Conservation (phyloP, 2,329 filamentous ascomycete species). For the Exophiala sp. region DNA sequence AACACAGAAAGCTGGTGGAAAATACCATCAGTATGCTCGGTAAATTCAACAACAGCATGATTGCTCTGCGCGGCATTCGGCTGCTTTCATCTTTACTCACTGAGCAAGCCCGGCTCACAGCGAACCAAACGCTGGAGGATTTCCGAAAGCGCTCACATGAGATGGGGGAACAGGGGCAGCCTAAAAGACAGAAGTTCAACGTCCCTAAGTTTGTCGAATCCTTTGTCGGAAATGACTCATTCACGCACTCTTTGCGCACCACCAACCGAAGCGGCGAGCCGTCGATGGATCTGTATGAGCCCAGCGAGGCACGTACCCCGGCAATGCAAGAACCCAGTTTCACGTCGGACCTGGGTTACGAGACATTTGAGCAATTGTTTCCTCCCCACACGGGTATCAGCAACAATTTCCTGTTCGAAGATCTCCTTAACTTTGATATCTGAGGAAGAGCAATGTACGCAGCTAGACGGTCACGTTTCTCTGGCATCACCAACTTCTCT, state of each 20-base stretch:
- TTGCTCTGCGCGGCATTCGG: constrained; percentile 25
- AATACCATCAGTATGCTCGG: constrained; percentile 25
- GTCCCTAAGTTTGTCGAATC: constrained; percentile 27
- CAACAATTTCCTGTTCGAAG: constrained; percentile 27
- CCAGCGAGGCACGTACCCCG: constrained; percentile 9
- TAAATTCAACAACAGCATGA: constrained; percentile 28
- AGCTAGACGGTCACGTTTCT: no score
- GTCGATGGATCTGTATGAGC: constrained; percentile 17
- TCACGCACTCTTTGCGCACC: constrained; percentile 19
- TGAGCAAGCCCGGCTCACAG: constrained; percentile 26
- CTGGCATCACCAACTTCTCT: background rate
- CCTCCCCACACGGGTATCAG: constrained; percentile 26
- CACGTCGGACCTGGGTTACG: constrained; percentile 19
- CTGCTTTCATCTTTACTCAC: constrained; percentile 26
- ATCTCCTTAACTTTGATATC: constrained; percentile 24
- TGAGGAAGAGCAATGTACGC: no score
- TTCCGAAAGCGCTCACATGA: constrained; percentile 25
- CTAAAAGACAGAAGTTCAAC: constrained; percentile 28
- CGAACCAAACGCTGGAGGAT: constrained; percentile 24
- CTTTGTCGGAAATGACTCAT: constrained; percentile 25
- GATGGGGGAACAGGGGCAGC: constrained; percentile 8
- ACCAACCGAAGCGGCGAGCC: constrained; percentile 13
- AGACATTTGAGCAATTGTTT: constrained; percentile 25
- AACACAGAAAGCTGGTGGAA: constrained; percentile 26
- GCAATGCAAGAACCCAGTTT: constrained; percentile 10